phyloP scores from a whole-genome alignment of 2,329 filamentous ascomycete genomes.

The Fusarium globosum region DNA sequence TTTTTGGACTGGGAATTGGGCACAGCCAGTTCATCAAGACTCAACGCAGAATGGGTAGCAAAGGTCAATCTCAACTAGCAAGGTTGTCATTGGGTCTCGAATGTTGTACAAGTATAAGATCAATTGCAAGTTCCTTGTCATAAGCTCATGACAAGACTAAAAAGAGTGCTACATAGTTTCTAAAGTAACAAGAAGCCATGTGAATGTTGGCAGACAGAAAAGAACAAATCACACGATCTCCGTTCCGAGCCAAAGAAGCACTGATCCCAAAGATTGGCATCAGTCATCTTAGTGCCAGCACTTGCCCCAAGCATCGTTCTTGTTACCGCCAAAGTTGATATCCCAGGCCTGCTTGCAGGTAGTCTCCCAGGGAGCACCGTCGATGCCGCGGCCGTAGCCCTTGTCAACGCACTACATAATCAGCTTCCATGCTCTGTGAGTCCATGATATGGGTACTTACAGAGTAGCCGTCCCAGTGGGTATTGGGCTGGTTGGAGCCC shows the following conservation, averaged over 20 bases:
- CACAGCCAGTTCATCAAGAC: no score
- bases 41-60: background rate
- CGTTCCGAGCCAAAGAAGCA: no score
- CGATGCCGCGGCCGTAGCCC: slow-evolving; percentile 15
- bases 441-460: background rate
- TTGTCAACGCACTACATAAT: slow-evolving; percentile 25
- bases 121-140: background rate
- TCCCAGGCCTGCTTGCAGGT: slow-evolving; percentile 26
- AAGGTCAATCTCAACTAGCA: background rate
- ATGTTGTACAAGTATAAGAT: background rate
- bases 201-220: background rate
- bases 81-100: background rate
- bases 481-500: slow-evolving; percentile 15
- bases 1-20: no score
- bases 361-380: slow-evolving; percentile 22
- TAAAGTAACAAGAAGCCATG: background rate
- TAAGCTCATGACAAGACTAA: background rate
- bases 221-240: background rate
- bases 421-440: background rate
- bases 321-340: slow-evolving; percentile 22
- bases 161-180: background rate
- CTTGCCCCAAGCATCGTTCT: slow-evolving; percentile 3
- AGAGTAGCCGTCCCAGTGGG: slow-evolving; percentile 24
- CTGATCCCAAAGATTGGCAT: background rate
- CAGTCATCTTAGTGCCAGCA: slow-evolving; percentile 28